A percentile compares a stretch with the other conserved stretches of the same genome.
Evolutionary conservation across 305 asterid species (phyloP).

Genomic region (Fraxinus ornus): DNA sequence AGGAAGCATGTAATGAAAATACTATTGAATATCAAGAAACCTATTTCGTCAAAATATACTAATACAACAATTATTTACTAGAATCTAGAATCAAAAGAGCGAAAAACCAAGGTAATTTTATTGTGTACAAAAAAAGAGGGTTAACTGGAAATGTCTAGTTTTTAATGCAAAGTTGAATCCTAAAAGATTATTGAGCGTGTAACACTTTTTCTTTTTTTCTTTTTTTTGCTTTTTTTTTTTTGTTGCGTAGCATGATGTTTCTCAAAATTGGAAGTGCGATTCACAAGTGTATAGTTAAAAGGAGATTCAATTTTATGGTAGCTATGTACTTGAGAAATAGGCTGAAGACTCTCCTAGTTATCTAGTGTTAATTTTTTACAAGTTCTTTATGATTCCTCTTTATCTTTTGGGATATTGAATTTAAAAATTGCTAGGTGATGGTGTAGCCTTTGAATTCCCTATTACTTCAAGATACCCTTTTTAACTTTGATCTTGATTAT

Average conservation of each 20-base stretch:
- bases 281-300: neutral
- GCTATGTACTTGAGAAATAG: neutral
- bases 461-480: conserved; percentile 3
- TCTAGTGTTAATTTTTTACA: neutral
- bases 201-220: neutral
- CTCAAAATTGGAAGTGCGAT: neutral
- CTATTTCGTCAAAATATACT: neutral
- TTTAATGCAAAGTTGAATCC: neutral
- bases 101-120: neutral
- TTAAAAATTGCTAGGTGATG: neutral
- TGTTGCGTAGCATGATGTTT: neutral
- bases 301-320: neutral
- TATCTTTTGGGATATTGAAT: neutral
- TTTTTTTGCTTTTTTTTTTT: too few species aligned
- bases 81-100: neutral
- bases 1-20: neutral
- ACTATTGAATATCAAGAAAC: neutral
- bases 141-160: neutral
- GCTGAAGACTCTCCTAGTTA: neutral
- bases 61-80: neutral
- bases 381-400: neutral
- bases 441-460: neutral
- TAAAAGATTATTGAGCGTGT: neutral
- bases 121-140: neutral
- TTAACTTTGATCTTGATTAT: conserved; percentile 12